Percentiles rank a stretch among this genome's conserved stretches.
These are phyloP conservation scores for Aspergillus cristatus DNA, from an alignment of 495 filamentous ascomycete genomes.

Conservation along the genomic window DNA sequence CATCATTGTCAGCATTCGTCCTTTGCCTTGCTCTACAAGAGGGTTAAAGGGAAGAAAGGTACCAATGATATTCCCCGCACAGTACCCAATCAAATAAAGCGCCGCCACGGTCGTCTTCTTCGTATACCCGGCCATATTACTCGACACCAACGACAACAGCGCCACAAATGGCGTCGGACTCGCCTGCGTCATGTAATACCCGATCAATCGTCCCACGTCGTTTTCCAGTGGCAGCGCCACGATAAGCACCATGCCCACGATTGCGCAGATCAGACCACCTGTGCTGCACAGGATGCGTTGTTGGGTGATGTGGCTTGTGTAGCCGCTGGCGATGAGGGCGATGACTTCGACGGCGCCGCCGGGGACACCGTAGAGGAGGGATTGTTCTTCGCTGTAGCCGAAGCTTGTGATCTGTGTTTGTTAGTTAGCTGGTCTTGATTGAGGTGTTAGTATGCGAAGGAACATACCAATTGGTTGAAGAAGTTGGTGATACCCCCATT, in stretches of 20 bases:
- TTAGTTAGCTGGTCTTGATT: slow-evolving; percentile 21
- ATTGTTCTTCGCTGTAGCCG: slow-evolving; percentile 47
- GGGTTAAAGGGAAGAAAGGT: slow-evolving; percentile 9
- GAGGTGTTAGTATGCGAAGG: not conserved
- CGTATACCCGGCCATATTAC: slow-evolving; percentile 63
- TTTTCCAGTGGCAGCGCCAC: slow-evolving; percentile 53
- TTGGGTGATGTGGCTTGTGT: slow-evolving; percentile 46
- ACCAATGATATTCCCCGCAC: slow-evolving; percentile 50
- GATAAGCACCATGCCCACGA: slow-evolving; percentile 54
- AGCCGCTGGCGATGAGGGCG: slow-evolving; percentile 48
- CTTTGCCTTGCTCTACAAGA: slow-evolving; percentile 4
- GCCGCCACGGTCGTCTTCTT: slow-evolving; percentile 69
- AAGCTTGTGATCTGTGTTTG: slow-evolving; percentile 27
- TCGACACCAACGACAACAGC: slow-evolving; percentile 45
- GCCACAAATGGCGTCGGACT: slow-evolving; percentile 42
- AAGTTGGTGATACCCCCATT: slow-evolving; percentile 65
- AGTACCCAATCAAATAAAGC: slow-evolving; percentile 60
- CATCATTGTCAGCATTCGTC: slow-evolving; percentile 1
- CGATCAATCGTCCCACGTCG: slow-evolving; percentile 48
- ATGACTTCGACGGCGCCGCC: slow-evolving; percentile 60
- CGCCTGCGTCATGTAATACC: slow-evolving; percentile 56
- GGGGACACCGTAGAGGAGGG: slow-evolving; percentile 56
- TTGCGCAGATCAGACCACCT: slow-evolving; percentile 26
- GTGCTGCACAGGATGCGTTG: slow-evolving; percentile 44
- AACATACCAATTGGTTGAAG: slow-evolving; percentile 49